Conservation (phyloP, 2,329 filamentous ascomycete genomes). For the Aspergillus sp. region DNA sequence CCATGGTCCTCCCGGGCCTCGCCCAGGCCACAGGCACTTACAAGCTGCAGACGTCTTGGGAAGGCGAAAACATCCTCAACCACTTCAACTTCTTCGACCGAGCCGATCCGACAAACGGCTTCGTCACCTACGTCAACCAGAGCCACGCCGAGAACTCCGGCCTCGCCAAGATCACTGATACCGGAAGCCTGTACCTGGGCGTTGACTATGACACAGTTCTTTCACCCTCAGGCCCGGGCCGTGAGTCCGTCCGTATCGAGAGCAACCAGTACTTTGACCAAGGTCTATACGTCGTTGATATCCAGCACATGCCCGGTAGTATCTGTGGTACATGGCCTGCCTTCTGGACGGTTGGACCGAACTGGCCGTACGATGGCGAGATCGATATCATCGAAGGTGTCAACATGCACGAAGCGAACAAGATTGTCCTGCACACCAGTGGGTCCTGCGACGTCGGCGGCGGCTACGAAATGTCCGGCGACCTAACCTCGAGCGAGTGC, state of each 20-base stretch:
- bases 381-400: constrained; percentile 60
- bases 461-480: constrained; percentile 53
- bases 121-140: constrained; percentile 55
- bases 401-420: constrained; percentile 48
- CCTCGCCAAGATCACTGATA: constrained; percentile 40
- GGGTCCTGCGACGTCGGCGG: constrained; percentile 49
- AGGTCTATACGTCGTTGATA: constrained; percentile 53
- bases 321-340: constrained; percentile 58
- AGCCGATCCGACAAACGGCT: constrained; percentile 55
- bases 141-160: constrained; percentile 41
- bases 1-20: constrained; percentile 30
- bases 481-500: constrained; percentile 54
- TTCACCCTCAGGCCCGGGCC: constrained; percentile 42
- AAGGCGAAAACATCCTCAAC: constrained; percentile 53
- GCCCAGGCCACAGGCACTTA: constrained; percentile 34
- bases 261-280: constrained; percentile 51
- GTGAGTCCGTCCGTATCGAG: constrained; percentile 51
- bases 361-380: constrained; percentile 51
- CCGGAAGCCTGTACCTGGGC: constrained; percentile 48
- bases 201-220: constrained; percentile 48
- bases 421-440: constrained; percentile 56
- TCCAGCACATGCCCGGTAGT: constrained; percentile 53
- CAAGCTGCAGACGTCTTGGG: constrained; percentile 47
- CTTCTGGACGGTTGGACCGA: constrained; percentile 49
- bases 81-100: constrained; percentile 55